Evolutionary conservation across 1,284 basidiomycete genomes (phyloP).

Genomic region (Ceratorhiza oryzae-sativae): DNA sequence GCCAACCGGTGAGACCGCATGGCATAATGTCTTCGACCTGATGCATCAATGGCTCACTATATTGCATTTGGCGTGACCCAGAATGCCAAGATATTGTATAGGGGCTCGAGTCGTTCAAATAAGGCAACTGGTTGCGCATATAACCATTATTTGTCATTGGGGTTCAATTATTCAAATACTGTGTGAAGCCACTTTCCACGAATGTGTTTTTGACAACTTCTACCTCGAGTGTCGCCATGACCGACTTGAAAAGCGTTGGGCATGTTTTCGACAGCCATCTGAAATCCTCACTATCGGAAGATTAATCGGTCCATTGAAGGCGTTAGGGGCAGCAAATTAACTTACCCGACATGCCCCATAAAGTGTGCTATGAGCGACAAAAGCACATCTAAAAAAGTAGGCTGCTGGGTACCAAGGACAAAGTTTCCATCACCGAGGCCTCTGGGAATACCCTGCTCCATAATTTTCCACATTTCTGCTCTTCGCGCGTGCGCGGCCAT

Average conservation of each 20-base stretch:
- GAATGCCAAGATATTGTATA: not conserved
- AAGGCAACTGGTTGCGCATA: not conserved
- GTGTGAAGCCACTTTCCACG: constrained; percentile 21
- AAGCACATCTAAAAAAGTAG: constrained; percentile 38
- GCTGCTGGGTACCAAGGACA: constrained; percentile 34
- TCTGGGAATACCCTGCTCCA: constrained; percentile 28
- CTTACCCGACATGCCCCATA: constrained; percentile 24
- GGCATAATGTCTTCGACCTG: not conserved
- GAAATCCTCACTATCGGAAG: constrained; percentile 9
- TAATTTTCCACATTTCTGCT: constrained; percentile 37
- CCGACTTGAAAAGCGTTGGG: constrained; percentile 24
- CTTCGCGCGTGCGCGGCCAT: constrained; percentile 5
- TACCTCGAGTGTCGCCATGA: constrained; percentile 33
- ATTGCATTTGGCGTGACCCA: not conserved
- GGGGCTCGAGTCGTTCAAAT: not conserved
- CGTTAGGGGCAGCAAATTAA: not conserved
- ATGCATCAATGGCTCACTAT: not conserved
- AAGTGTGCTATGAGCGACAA: constrained; percentile 39
- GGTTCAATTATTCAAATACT: not conserved
- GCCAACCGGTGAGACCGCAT: constrained; percentile 25
- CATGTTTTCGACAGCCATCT: constrained; percentile 39
- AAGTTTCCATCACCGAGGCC: constrained; percentile 34
- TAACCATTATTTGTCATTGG: not conserved
- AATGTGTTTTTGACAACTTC: constrained; percentile 36
- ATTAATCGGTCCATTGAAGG: not conserved